A percentile compares a stretch with the other conserved stretches of the same genome.
Conservation (phyloP, 2,329 filamentous ascomycete species). For the Penicillium sp. region DNA sequence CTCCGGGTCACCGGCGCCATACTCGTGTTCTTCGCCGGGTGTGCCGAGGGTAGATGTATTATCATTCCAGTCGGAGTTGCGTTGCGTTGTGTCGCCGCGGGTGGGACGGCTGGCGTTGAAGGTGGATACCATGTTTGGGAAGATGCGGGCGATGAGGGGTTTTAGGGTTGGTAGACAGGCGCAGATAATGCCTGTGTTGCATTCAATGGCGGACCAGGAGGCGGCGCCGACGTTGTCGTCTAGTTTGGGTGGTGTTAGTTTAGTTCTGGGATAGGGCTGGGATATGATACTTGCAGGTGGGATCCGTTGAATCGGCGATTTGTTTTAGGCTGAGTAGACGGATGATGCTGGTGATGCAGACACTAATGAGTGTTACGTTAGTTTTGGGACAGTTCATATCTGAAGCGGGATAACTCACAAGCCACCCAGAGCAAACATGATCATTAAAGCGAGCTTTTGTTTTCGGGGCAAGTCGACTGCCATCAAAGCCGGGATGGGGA, state of each 20-base stretch:
- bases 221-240: slow-evolving; percentile 39
- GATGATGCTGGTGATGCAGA: slow-evolving; percentile 38
- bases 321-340: slow-evolving; percentile 35
- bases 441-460: slow-evolving; percentile 44
- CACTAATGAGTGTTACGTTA: slow-evolving; percentile 17
- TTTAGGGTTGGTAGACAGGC: slow-evolving; percentile 44
- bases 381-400: neutral
- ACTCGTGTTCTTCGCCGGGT: slow-evolving; percentile 31
- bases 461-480: slow-evolving; percentile 43
- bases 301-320: slow-evolving; percentile 36
- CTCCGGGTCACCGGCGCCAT: slow-evolving; percentile 26
- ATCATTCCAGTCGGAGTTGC: slow-evolving; percentile 30
- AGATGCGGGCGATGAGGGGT: slow-evolving; percentile 34
- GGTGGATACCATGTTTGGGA: slow-evolving; percentile 33
- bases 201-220: slow-evolving; percentile 43
- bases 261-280: neutral
- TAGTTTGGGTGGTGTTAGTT: slow-evolving; percentile 14
- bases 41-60: slow-evolving; percentile 30
- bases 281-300: slow-evolving; percentile 31
- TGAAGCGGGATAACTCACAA: slow-evolving; percentile 33
- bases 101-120: slow-evolving; percentile 20
- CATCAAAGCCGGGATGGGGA: slow-evolving; percentile 47
- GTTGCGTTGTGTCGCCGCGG: slow-evolving; percentile 20
- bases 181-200: slow-evolving; percentile 44
- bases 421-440: slow-evolving; percentile 44